Conservation (phyloP, 805 yeast genomes). For the Scheffersomyces stipitis region DNA sequence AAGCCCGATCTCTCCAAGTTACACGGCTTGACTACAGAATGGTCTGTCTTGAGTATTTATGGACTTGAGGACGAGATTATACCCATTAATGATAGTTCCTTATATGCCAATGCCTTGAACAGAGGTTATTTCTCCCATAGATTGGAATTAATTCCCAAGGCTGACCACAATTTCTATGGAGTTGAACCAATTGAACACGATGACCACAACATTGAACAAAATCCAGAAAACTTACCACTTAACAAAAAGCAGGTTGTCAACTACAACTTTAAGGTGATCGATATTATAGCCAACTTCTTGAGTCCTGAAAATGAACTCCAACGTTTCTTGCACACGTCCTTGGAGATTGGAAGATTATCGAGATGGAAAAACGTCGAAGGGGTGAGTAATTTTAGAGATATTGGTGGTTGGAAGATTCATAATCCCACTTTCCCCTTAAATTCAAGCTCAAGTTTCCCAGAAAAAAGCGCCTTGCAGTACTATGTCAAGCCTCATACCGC, state of each 20-base stretch:
- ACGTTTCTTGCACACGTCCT: conserved; percentile 47
- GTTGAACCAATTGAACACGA: conserved; percentile 33
- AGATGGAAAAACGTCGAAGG: conserved; percentile 70
- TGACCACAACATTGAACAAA: conserved; percentile 28
- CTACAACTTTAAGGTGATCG: conserved; percentile 55
- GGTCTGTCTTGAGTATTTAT: conserved; percentile 64
- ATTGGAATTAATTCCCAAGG: conserved; percentile 58
- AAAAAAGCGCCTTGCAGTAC: conserved; percentile 10
- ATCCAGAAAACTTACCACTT: conserved; percentile 44
- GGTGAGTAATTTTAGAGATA: conserved; percentile 70
- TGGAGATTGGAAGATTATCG: conserved; percentile 38
- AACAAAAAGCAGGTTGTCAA: conserved; percentile 49
- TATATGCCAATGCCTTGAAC: conserved; percentile 56
- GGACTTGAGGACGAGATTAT: conserved; percentile 69
- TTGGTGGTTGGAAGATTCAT: conserved; percentile 68
- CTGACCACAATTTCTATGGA: conserved; percentile 84
- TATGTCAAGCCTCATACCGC: conserved; percentile 54
- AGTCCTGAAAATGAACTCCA: conserved; percentile 46
- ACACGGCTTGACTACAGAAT: conserved; percentile 40
- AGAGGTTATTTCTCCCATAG: conserved; percentile 50
- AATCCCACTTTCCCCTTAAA: conserved; percentile 23
- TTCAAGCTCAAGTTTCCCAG: conserved; percentile 3
- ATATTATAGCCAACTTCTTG: conserved; percentile 49
- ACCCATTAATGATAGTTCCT: conserved; percentile 60
- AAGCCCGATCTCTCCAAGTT: conserved; percentile 46